Evolutionary conservation across 2,329 filamentous ascomycete species (phyloP).

Genomic region (Fusarium zealandicum): DNA sequence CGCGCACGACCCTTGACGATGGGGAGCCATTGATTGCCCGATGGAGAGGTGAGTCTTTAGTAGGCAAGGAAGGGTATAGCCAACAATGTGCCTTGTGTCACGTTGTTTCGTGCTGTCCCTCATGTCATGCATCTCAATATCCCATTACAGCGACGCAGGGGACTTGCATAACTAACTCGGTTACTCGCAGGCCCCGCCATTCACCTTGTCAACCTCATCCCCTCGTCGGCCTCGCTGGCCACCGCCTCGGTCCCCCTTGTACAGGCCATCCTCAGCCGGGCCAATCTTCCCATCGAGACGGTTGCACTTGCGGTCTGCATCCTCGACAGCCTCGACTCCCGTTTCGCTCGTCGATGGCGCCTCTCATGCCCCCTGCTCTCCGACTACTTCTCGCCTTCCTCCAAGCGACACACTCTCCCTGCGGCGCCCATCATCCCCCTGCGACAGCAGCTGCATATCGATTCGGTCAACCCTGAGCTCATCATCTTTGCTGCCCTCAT

Average conservation of each 20-base stretch:
- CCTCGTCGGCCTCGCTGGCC: slow-evolving; percentile 66
- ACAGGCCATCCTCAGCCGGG: slow-evolving; percentile 66
- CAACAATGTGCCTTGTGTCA: neutral
- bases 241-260: slow-evolving; percentile 65
- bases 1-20: slow-evolving; percentile 52
- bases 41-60: slow-evolving; percentile 48
- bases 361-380: slow-evolving; percentile 61
- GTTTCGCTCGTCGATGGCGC: slow-evolving; percentile 69
- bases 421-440: slow-evolving; percentile 46
- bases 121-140: slow-evolving; percentile 5
- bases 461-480: slow-evolving; percentile 67
- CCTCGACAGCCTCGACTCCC: slow-evolving; percentile 68
- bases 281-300: slow-evolving; percentile 65
- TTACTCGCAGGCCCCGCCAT: slow-evolving; percentile 64
- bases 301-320: slow-evolving; percentile 72
- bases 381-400: slow-evolving; percentile 39
- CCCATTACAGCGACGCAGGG: neutral
- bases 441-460: slow-evolving; percentile 60
- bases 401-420: slow-evolving; percentile 59
- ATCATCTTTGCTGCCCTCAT: slow-evolving; percentile 69
- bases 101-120: slow-evolving; percentile 13
- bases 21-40: slow-evolving; percentile 52
- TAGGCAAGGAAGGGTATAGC: neutral
- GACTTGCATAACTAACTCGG: slow-evolving; percentile 19
- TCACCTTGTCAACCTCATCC: slow-evolving; percentile 71